Evolutionary conservation across 495 filamentous ascomycete species (phyloP), one percentile per base, ranked within the genome.

Genomic region (Rusavskia elegans): DNA sequence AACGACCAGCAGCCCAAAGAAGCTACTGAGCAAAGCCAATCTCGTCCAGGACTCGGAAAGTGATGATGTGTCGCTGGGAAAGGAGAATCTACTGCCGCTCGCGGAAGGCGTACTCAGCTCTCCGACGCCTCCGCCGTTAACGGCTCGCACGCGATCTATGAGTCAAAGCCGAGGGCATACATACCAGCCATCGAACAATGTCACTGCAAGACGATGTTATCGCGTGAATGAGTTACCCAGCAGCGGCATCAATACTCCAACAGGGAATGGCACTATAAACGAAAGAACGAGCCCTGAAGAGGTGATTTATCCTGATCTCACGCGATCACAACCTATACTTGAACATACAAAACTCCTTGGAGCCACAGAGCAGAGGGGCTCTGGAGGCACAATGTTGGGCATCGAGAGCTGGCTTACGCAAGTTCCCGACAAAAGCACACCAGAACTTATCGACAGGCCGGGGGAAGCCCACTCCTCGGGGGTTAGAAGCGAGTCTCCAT

Each of bases 1-100:
- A 14, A 48, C 53, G 39, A 41, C 56, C 53, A 45, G 53, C 20
- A 45, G 45, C 37, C 45, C 45, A 16, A 38, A 53, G 35, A 46
- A 4, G 23, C 40, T 42, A 21, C 49, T 59, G 37, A 54, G 41
- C 30, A 36, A 51, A 35, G 35, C 42, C 27, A 14, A 21, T 42
- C 42, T 21, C 3, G 32, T 37, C 13, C 5, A 52, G 21, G 40
- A 3, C 1, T 30, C 39, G 35, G 27, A n/a, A 2, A 42, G 36
- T 13, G 16, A 51, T 19, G 4, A 30, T 5, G 6, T 25, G 17
- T 25, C n/a, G 19, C n/a, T 4, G 5, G 40, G 20, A 21, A 17
- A 42, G 20, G 40, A 42, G 40, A 42, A 19, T 19, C 40, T 11
- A 35, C 32, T 14, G 13, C 32, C 32, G 7, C 32, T 14, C 32